A percentile compares a stretch with the other conserved stretches of the same genome.
phyloP scores from a whole-genome alignment of 2,329 filamentous ascomycete species.

The Aspergillus hortae region DNA sequence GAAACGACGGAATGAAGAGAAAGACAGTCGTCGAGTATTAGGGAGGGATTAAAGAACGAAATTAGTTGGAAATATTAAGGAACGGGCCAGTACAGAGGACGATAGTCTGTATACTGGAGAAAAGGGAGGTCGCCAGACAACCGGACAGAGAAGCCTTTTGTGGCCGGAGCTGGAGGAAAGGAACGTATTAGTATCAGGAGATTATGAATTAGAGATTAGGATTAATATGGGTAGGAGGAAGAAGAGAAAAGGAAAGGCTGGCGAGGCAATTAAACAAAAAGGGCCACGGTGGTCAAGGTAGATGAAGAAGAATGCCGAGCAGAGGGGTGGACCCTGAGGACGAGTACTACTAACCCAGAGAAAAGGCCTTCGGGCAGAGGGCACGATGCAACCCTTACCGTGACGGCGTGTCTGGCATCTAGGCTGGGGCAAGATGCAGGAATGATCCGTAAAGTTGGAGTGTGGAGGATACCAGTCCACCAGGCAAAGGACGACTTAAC shows the following conservation, averaged over 20 bases:
- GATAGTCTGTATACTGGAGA: constrained; percentile 37
- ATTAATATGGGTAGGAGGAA: constrained; percentile 13
- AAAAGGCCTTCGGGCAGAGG: constrained; percentile 37
- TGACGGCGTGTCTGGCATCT: constrained; percentile 44
- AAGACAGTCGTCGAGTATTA: constrained; percentile 47
- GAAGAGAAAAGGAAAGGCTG: constrained; percentile 10
- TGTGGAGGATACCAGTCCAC: constrained; percentile 34
- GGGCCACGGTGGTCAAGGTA: constrained; percentile 7
- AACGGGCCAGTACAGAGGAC: constrained; percentile 38
- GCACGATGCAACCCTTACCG: constrained; percentile 42
- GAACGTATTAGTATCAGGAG: constrained; percentile 30
- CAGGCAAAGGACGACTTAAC: constrained; percentile 46
- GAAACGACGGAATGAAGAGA: constrained; percentile 47
- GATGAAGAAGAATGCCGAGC: constrained; percentile 8
- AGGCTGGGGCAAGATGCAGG: constrained; percentile 36
- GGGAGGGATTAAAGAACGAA: constrained; percentile 51
- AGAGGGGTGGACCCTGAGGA: constrained; percentile 21
- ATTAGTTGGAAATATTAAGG: constrained; percentile 56
- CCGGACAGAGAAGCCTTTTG: constrained; percentile 25
- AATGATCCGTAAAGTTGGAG: constrained; percentile 38
- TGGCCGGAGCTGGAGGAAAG: constrained; percentile 30
- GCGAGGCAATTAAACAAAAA: constrained; percentile 6
- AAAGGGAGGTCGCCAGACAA: constrained; percentile 20
- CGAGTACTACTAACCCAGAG: constrained; percentile 40
- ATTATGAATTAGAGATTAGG: constrained; percentile 15